Conservation (phyloP, 2,329 filamentous ascomycete species). For the Magnaporthiopsis poae region DNA sequence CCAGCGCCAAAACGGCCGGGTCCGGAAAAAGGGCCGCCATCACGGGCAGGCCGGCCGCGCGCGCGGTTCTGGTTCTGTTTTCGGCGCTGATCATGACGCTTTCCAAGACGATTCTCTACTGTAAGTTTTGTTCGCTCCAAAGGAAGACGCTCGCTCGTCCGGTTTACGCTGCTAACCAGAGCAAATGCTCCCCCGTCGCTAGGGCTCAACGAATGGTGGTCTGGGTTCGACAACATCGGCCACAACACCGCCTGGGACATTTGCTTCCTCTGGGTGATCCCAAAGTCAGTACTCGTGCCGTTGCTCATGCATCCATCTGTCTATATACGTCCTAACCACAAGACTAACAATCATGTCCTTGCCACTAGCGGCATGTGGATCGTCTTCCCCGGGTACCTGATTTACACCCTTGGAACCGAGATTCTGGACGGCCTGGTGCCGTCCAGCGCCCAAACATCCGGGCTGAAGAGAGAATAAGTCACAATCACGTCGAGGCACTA, state of each 20-base stretch:
- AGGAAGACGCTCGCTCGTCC: no score
- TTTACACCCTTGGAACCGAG: constrained; percentile 37
- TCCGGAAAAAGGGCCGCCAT: constrained; percentile 24
- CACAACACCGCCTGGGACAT: constrained; percentile 40
- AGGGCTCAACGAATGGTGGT: constrained; percentile 50
- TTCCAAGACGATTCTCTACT: constrained; percentile 53
- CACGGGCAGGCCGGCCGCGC: constrained; percentile 32
- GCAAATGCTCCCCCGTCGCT: not conserved
- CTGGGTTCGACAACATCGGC: constrained; percentile 46
- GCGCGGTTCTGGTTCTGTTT: constrained; percentile 39
- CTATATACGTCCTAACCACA: not conserved
- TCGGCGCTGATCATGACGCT: constrained; percentile 49
- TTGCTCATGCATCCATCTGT: not conserved
- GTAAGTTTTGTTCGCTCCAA: constrained; percentile 27
- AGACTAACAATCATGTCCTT: constrained; percentile 1
- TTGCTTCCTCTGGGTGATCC: constrained; percentile 46
- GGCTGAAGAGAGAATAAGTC: not conserved
- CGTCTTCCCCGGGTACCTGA: constrained; percentile 41
- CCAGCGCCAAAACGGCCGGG: constrained; percentile 15
- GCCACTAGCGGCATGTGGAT: constrained; percentile 43
- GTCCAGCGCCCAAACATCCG: constrained; percentile 22
- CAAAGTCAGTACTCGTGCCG: constrained; percentile 36
- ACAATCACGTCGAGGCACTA: not conserved
- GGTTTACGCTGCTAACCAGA: not conserved
- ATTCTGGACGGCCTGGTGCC: constrained; percentile 36